Base-by-base conservation (phyloP, 129 eudicot species). In the Dittrichia graveolens region DNA sequence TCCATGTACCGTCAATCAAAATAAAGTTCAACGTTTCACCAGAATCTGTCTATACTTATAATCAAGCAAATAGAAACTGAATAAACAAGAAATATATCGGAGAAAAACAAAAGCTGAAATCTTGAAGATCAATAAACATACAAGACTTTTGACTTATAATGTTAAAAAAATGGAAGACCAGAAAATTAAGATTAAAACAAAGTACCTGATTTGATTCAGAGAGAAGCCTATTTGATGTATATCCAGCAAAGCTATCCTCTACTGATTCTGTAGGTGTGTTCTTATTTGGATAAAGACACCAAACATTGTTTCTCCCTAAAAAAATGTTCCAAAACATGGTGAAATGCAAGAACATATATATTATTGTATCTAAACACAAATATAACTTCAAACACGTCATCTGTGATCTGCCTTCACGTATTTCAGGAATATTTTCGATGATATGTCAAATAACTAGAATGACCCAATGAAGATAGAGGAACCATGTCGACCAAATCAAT, bases 1-100 rank as follows among this genome's bases (percentile, higher is more conserved):
- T 94, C 99, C 99, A 94, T 2, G 99, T 94, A 67, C 97, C 99
- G 78, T 94, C 99, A 72, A 90, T 77, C 75, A 94, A 77, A 61
- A 94, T 81, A 53, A 94, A 94, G 83, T 90, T 83, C 82, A 88
- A 37, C 5, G 61, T 77, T 56, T 81, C 82, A 67, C 78, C 77
- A 42, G 37, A 64, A 70, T 75, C 78, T 49, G 40, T 81, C 97
- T 94, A 84, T 79, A 69, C 24, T 72, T 44, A 65, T 49, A 70
- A 62, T 71, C 38, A 63, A 74, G 46, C 60, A 65, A 14, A 8
- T 74, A 68, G 31, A 24, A 24, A 24, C 31, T 24, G 2, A 24
- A 24, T 24, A 24, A 24, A 24, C 31, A 24, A 24, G 31, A 24
- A 24, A 24, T 24, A 24, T 24, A 24, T 24, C 0, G 31, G 31